A percentile compares a stretch with the other conserved stretches of the same genome.
phyloP scores from a whole-genome alignment of 2,329 filamentous ascomycete species.

The Penicillium olsonii region DNA sequence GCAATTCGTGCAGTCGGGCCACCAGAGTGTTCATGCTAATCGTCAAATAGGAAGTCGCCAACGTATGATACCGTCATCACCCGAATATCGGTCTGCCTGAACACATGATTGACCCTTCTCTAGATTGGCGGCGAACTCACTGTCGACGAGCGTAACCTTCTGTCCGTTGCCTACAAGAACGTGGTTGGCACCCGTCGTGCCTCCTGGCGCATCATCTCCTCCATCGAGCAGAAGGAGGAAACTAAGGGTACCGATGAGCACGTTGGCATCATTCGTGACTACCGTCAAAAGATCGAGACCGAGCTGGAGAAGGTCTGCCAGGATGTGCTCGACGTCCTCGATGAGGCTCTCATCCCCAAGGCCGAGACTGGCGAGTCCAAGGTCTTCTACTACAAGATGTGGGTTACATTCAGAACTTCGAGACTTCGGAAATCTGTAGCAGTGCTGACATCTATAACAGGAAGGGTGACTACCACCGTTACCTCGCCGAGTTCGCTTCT shows the following conservation, averaged over 20 bases:
- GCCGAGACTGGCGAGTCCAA: conserved; percentile 97
- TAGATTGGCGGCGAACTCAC: conserved; percentile 68
- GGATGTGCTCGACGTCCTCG: conserved; percentile 93
- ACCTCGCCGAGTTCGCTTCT: conserved; percentile 94
- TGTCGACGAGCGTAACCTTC: conserved; percentile 80
- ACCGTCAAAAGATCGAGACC: conserved; percentile 96
- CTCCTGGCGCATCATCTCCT: conserved; percentile 99
- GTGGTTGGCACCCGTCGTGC: conserved; percentile 97
- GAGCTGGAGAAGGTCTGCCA: conserved; percentile 98
- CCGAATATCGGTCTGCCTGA: conserved; percentile 7
- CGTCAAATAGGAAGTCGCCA: conserved; percentile 78
- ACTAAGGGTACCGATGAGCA: conserved; percentile 97
- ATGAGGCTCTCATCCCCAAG: conserved; percentile 90
- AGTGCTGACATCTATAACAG: conserved; percentile 73
- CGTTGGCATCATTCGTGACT: conserved; percentile 89
- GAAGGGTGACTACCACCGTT: conserved; percentile 99
- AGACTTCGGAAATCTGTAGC: conserved; percentile 53
- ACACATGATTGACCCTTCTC: conserved; percentile 19
- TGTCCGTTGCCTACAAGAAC: conserved; percentile 99
- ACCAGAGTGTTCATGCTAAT: conserved; percentile 25
- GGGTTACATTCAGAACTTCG: conserved; percentile 1
- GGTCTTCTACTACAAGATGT: conserved; percentile 99
- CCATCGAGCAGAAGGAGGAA: conserved; percentile 99
- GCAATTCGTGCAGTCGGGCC: conserved; percentile 26
- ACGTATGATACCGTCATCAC: conserved; percentile 57